phyloP scores from a whole-genome alignment of 106 monocot species.

The Hemerocallis citrina region DNA sequence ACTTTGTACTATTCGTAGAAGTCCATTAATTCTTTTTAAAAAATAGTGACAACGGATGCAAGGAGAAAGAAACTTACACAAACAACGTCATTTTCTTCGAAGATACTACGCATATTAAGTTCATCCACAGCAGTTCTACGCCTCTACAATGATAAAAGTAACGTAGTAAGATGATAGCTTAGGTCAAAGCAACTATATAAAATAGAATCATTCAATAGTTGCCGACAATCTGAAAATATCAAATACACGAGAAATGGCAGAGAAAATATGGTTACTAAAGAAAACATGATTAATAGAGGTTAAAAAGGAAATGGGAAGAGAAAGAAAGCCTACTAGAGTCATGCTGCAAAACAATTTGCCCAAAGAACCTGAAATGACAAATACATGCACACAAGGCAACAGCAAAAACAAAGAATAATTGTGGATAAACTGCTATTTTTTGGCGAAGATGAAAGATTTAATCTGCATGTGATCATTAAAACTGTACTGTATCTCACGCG shows the following conservation, averaged over 20 bases:
- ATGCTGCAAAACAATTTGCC: no score
- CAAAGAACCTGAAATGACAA: no score
- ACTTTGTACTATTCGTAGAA: not conserved
- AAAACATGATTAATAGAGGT: no score
- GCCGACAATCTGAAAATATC: not conserved
- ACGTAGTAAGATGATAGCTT: not conserved
- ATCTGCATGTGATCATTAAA: no score
- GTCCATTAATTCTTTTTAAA: not conserved
- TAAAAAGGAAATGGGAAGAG: no score
- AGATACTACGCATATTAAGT: conserved; percentile 97
- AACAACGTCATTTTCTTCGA: conserved; percentile 95
- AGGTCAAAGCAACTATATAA: not conserved
- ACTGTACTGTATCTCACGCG: no score
- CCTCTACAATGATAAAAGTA: conserved; percentile 42
- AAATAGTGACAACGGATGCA: not conserved
- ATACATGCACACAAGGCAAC: no score
- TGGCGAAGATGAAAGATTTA: no score
- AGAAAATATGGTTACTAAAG: no score
- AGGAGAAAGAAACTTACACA: conserved; percentile 60
- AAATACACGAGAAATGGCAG: not conserved
- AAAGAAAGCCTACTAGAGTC: no score
- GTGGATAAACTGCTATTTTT: no score
- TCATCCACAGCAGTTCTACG: conserved; percentile 95
- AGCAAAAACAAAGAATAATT: no score
- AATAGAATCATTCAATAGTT: not conserved